Percentiles rank a stretch among this genome's conserved stretches.
Conservation (phyloP, 2,329 filamentous ascomycete species). For the Colletotrichum chlorophyti region DNA sequence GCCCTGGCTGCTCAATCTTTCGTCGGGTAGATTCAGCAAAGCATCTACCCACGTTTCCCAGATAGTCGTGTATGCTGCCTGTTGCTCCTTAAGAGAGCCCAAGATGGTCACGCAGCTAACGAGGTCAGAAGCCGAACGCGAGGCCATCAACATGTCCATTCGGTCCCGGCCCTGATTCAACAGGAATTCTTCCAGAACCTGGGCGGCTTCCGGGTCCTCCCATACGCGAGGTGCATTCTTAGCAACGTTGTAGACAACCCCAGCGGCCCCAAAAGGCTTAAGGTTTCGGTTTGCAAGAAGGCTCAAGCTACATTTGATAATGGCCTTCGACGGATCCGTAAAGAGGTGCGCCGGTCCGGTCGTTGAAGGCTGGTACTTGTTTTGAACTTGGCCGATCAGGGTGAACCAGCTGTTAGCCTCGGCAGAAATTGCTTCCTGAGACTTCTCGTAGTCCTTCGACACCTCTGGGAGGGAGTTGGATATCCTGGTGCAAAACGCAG, state of each 20-base stretch:
- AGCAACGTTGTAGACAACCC: conserved; percentile 44
- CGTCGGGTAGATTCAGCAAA: conserved; percentile 44
- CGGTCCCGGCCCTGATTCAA: conserved; percentile 59
- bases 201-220: conserved; percentile 34
- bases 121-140: conserved; percentile 72
- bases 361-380: conserved; percentile 28
- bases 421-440: conserved; percentile 72
- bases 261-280: conserved; percentile 63
- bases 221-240: conserved; percentile 48
- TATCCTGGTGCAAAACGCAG: conserved; percentile 69
- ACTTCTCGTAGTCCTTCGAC: conserved; percentile 76
- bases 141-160: conserved; percentile 66
- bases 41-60: conserved; percentile 54
- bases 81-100: conserved; percentile 48
- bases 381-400: conserved; percentile 57
- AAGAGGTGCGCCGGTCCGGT: conserved; percentile 35
- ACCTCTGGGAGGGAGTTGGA: conserved; percentile 81
- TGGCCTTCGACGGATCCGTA: conserved; percentile 34
- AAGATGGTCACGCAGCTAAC: conserved; percentile 69
- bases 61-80: conserved; percentile 44
- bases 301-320: conserved; percentile 39
- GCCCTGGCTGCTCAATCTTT: conserved; percentile 38
- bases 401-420: conserved; percentile 73
- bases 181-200: conserved; percentile 51
- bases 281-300: conserved; percentile 58